Evolutionary conservation across 2,329 filamentous ascomycete genomes (phyloP).

Genomic region (Fonsecaea pugnacius): DNA sequence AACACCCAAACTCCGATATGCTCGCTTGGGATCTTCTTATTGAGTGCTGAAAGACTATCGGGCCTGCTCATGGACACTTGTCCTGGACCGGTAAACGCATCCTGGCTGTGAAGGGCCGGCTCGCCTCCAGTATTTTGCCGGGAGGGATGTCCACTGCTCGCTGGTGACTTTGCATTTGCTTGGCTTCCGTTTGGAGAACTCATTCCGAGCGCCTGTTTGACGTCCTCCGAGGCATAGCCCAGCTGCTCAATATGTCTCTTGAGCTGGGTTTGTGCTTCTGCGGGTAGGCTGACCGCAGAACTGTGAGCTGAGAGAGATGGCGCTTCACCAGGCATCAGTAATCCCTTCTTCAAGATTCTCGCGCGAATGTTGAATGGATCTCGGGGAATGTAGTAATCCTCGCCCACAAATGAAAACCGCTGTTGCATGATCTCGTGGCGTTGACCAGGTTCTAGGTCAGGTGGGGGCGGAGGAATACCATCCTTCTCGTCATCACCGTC

Average conservation of each 20-base stretch:
- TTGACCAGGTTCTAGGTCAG: slow-evolving; percentile 41
- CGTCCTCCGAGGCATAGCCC: slow-evolving; percentile 36
- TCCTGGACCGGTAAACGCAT: slow-evolving; percentile 39
- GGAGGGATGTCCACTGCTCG: slow-evolving; percentile 24
- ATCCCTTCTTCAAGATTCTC: slow-evolving; percentile 82
- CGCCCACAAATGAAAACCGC: slow-evolving; percentile 50
- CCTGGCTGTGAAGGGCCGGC: slow-evolving; percentile 23
- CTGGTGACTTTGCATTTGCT: slow-evolving; percentile 26
- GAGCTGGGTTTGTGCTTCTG: slow-evolving; percentile 39
- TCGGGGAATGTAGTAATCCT: slow-evolving; percentile 81
- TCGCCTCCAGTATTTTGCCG: slow-evolving; percentile 32
- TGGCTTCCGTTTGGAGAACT: slow-evolving; percentile 24
- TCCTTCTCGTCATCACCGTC: slow-evolving; percentile 36
- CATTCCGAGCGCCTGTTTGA: slow-evolving; percentile 34
- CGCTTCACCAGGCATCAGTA: slow-evolving; percentile 59
- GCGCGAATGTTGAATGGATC: slow-evolving; percentile 95
- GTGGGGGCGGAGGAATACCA: slow-evolving; percentile 39
- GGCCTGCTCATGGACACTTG: slow-evolving; percentile 31
- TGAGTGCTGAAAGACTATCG: slow-evolving; percentile 31
- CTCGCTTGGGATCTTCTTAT: slow-evolving; percentile 35
- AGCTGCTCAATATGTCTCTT: slow-evolving; percentile 39
- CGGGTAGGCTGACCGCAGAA: slow-evolving; percentile 43
- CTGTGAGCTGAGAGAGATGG: slow-evolving; percentile 57
- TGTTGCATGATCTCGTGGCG: slow-evolving; percentile 46
- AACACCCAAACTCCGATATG: slow-evolving; percentile 78